Evolutionary conservation across 768 basidiomycete genomes (phyloP), one percentile per base, ranked within the genome.

Genomic region (Amanita polypyramis): DNA sequence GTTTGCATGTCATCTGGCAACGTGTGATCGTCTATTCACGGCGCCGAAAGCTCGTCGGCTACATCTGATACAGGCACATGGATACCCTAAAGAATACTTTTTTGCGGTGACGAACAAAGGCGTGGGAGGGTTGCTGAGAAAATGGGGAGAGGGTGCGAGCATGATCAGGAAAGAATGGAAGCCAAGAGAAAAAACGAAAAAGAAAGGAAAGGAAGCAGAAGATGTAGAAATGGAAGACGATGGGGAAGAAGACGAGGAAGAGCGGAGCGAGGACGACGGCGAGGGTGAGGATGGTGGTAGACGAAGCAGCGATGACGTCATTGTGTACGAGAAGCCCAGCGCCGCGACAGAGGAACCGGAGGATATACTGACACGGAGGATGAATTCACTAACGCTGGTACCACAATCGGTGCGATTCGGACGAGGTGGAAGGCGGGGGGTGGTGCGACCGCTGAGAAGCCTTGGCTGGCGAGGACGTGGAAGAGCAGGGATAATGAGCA

Each of bases 81-180:
- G 73, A 43, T 95, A 84, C 59, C 90, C 91, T 4, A 88, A 88
- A 59, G 79, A 92, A 58, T 95, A 84, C 62, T 94, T 90, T 65
- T 95, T 94, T 60, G 78, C 85, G 15, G 83, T 95, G 15, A 92
- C 88, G 12, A 93, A 93, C 65, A 91, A 87, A 60, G 92, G 92
- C 17, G 79, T 92, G 10, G 89, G 88, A 10, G 86, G 83, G 3
- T 65, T 92, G 14, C 62, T 91, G 47, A 76, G 78, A 60, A 76
- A 69, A 57, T 91, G 87, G 85, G 89, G 89, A 8, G 85, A 86
- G 50, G 89, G 88, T 5, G 89, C 77, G 4, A 89, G 85, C 55
- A 70, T 92, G 66, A 69, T 91, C 45, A 73, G 89, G 33, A 76
- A 76, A 9, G 68, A 75, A 48, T 92, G 88, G 88, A 85, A 77